These are phyloP conservation scores for Didymella pomorum DNA, from an alignment of 2,329 filamentous ascomycete species.

Conservation along the genomic window DNA sequence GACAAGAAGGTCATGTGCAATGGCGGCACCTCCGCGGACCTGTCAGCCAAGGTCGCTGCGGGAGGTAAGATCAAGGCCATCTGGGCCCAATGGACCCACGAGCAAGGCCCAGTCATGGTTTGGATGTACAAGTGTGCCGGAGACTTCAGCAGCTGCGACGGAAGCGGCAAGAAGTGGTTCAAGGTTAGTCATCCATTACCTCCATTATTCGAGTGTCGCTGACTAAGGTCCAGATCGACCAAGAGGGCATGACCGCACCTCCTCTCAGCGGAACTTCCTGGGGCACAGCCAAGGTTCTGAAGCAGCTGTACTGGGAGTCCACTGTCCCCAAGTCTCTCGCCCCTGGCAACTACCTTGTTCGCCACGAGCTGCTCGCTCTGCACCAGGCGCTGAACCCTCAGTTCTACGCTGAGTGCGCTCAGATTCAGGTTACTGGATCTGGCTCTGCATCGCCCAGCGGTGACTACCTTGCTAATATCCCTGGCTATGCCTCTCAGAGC, in stretches of 20 bases:
- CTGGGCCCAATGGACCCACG: constrained; percentile 67
- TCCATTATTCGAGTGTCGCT: not conserved
- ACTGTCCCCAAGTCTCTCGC: constrained; percentile 56
- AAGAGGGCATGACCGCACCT: constrained; percentile 60
- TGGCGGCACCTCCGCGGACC: constrained; percentile 53
- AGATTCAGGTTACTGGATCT: constrained; percentile 61
- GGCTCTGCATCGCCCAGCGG: constrained; percentile 56
- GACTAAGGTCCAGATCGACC: constrained; percentile 50
- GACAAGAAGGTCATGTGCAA: constrained; percentile 64
- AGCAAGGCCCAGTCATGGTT: constrained; percentile 67
- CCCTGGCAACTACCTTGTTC: constrained; percentile 47
- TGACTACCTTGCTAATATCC: constrained; percentile 57
- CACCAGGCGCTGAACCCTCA: constrained; percentile 61
- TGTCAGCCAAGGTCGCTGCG: constrained; percentile 58
- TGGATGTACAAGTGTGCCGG: constrained; percentile 61
- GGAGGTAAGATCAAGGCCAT: constrained; percentile 61
- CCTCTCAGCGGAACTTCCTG: constrained; percentile 59
- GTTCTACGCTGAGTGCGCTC: constrained; percentile 66
- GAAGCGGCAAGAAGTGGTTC: constrained; percentile 64
- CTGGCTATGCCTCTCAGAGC: constrained; percentile 51
- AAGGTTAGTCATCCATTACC: constrained; percentile 54
- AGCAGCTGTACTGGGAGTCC: constrained; percentile 62
- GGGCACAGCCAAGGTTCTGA: constrained; percentile 59
- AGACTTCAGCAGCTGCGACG: constrained; percentile 60
- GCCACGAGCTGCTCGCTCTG: constrained; percentile 64